These are phyloP conservation scores for Ceratocystis variospora DNA, from an alignment of 2,329 filamentous ascomycete species.

Conservation along the genomic window DNA sequence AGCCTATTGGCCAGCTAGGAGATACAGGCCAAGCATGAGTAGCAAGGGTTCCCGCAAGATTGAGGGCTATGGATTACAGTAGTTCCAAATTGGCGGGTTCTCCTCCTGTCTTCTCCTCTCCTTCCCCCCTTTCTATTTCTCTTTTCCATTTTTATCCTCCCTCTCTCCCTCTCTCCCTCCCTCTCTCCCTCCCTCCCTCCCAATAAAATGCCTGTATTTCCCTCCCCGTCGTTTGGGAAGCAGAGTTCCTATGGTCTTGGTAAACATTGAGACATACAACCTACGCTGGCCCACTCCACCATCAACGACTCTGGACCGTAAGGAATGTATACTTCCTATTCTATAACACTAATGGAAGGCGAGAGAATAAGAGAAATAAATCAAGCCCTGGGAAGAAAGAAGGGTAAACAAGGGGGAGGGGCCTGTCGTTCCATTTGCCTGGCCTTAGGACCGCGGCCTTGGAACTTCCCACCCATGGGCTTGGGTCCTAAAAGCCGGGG, in stretches of 20 bases:
- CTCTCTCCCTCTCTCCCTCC: too few relatives aligned
- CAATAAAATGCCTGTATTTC: too few relatives aligned
- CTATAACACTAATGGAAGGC: neutral
- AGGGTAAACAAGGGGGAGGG: neutral
- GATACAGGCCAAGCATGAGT: neutral
- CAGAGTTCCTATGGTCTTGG: too few relatives aligned
- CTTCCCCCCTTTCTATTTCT: neutral
- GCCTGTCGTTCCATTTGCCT: neutral
- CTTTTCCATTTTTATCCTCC: neutral
- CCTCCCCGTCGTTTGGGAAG: too few relatives aligned
- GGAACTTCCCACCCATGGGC: slow-evolving; percentile 3
- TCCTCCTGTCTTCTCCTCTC: neutral
- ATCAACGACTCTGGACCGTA: too few relatives aligned
- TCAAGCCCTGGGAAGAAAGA: neutral
- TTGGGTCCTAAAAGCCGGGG: slow-evolving; percentile 2
- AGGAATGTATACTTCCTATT: neutral
- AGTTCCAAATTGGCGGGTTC: slow-evolving; percentile 14
- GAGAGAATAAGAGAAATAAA: neutral
- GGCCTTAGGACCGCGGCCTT: slow-evolving; percentile 8
- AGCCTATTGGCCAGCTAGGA: neutral
- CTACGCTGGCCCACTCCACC: too few relatives aligned
- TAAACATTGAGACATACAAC: too few relatives aligned
- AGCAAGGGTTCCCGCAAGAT: neutral
- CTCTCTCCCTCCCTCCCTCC: too few relatives aligned
- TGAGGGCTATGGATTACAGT: slow-evolving; percentile 3